These are phyloP conservation scores for Daphne laureola DNA, from an alignment of 441 rosid species.

Conservation along the genomic window DNA sequence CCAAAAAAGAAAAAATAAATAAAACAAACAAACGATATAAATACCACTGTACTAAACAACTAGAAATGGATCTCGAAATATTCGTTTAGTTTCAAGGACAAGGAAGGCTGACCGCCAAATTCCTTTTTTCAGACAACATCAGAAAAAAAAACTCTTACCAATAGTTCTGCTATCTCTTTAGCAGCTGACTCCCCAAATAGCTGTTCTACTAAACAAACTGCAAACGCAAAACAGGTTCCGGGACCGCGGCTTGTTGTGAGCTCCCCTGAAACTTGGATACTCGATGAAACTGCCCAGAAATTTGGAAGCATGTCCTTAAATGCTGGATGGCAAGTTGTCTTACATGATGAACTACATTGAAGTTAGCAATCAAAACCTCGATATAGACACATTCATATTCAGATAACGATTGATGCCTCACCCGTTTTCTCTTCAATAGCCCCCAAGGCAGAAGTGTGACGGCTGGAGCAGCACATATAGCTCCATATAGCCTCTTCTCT, in stretches of 20 bases:
- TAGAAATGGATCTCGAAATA: too few relatives aligned
- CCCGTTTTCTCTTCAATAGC: constrained; percentile 66
- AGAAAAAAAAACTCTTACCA: constrained; percentile 35
- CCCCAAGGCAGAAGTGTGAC: constrained; percentile 97
- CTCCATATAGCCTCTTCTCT: constrained; percentile 69
- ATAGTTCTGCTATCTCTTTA: constrained; percentile 43
- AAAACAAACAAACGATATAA: too few relatives aligned
- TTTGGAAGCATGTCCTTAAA: constrained; percentile 77
- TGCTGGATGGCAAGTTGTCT: constrained; percentile 93
- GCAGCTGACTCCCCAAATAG: constrained; percentile 75
- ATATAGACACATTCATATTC: constrained; percentile 4
- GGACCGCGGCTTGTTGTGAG: constrained; percentile 96
- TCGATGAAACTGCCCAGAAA: constrained; percentile 87
- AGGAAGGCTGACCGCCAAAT: neutral
- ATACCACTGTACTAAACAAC: too few relatives aligned
- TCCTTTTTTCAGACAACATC: neutral
- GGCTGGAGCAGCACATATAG: constrained; percentile 93
- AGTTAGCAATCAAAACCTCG: constrained; percentile 37
- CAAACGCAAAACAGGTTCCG: constrained; percentile 83
- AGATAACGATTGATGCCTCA: constrained; percentile 16
- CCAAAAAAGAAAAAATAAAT: too few relatives aligned
- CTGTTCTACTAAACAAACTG: constrained; percentile 71
- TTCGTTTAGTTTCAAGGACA: too few relatives aligned
- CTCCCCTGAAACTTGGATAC: constrained; percentile 76
- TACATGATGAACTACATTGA: constrained; percentile 43